Base-by-base conservation (phyloP, 371 early-diverging fungal species). In the Mortierella sp. region DNA sequence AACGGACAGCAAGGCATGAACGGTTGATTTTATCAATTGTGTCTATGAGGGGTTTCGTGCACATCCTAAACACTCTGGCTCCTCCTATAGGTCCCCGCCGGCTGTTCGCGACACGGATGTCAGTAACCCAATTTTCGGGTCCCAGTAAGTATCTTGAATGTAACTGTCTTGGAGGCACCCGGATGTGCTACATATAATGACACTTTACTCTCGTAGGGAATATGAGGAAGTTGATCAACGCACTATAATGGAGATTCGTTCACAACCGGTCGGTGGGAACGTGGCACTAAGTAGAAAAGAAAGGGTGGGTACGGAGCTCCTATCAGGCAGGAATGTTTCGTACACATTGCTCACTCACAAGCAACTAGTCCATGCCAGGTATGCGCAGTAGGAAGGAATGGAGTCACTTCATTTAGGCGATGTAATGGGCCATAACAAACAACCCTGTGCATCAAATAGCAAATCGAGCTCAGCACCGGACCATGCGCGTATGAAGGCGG, bases 51-150 rank as follows among this genome's bases (percentile, higher is more conserved):
- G 34, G 34, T 7, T 34, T 34, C 34, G 4, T 4, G 10, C 34
- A 10, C 34, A 10, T 34, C 10, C 34, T 10, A 28, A 22, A 43
- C 19, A 16, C 39, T 39, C 9, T 31, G 16, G 17, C 3, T 17
- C 44, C n/a, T 46, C 34, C n/a, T 31, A 13, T 47, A 67, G 68
- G 21, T n/a, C 53, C 3, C 21, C 61, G 13, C 57, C 68, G 19
- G 31, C 22, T 17, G 51, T 50, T 24, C 41, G 46, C 1, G 51
- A 67, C 31, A 39, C 24, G 1, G 44, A 21, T 13, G 2, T 47
- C 27, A 39, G 25, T 25, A 52, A 43, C 21, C 24, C 24, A n/a
- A 55, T 55, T 41, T 67, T 67, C 51, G 56, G 16, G 0, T 41
- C 50, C 14, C 34, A 31, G 64, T 63, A 57, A 37, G 51, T 67